Percentiles rank a stretch among this genome's conserved stretches.
Conservation (phyloP, 306 rosid genomes). For the Clitoria ternatea region DNA sequence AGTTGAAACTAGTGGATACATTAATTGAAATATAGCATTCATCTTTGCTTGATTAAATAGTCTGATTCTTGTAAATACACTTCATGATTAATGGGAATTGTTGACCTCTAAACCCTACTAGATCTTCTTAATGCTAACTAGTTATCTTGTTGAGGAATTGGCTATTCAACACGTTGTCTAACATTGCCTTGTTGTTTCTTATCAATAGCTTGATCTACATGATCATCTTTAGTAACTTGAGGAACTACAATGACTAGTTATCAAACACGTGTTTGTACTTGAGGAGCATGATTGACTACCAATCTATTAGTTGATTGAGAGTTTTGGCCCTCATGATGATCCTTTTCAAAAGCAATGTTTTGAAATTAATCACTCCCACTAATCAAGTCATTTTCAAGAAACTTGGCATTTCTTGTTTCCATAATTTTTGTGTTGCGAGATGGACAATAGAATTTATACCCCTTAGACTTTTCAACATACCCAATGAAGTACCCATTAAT, state of each 20-base stretch:
- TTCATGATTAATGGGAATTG: no score
- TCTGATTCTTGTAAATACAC: no score
- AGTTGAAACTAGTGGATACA: no score
- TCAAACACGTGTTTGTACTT: background rate
- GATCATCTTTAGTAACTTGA: background rate
- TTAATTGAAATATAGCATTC: no score
- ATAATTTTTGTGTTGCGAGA: background rate
- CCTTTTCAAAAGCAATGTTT: no score
- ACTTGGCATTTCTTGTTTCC: background rate
- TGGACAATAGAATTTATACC: background rate
- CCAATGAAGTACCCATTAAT: background rate
- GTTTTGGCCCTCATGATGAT: background rate
- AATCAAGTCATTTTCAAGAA: background rate
- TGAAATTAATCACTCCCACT: background rate
- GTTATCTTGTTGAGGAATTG: no score
- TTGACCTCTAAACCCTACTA: no score
- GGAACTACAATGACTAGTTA: background rate
- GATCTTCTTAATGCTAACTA: no score
- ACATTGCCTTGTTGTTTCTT: no score
- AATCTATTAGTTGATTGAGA: background rate
- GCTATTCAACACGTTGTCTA: no score
- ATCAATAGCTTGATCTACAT: no score
- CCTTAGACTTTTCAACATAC: background rate
- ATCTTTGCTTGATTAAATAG: no score
- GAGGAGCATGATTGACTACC: background rate